Evolutionary conservation across 2,329 filamentous ascomycete genomes (phyloP).

Genomic region (Fusarium falciforme): DNA sequence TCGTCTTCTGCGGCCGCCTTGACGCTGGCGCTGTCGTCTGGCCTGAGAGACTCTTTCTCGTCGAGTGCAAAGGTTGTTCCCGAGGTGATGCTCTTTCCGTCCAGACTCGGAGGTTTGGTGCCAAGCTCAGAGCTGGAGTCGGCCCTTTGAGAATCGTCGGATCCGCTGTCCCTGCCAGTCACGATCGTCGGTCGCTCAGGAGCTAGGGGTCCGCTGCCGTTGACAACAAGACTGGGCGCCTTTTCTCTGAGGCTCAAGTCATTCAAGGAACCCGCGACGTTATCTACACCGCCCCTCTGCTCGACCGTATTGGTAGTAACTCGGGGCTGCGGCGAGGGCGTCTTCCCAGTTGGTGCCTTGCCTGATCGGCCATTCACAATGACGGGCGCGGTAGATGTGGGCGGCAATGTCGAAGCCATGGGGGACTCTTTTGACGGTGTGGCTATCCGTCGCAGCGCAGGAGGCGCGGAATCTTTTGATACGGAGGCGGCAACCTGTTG

Average conservation of each 20-base stretch:
- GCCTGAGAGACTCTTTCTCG: constrained; percentile 93
- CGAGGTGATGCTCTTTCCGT: constrained; percentile 94
- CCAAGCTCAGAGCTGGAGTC: constrained; percentile 73
- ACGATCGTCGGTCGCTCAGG: constrained; percentile 50
- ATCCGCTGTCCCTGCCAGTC: constrained; percentile 58
- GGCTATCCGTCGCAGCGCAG: constrained; percentile 45
- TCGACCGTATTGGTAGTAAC: constrained; percentile 19
- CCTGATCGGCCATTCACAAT: constrained; percentile 44
- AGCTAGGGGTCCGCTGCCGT: constrained; percentile 58
- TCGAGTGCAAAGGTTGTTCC: constrained; percentile 96
- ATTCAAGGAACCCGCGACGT: constrained; percentile 45
- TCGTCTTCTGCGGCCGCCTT: constrained; percentile 90
- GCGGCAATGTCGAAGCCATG: constrained; percentile 31
- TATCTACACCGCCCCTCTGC: constrained; percentile 40
- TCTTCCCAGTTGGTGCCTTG: constrained; percentile 29
- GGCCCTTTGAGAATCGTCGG: constrained; percentile 68
- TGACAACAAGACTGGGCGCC: constrained; percentile 58
- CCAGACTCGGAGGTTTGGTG: constrained; percentile 88
- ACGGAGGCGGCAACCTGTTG: constrained; percentile 62
- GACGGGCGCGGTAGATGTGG: constrained; percentile 33
- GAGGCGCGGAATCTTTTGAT: constrained; percentile 43
- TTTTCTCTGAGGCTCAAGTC: constrained; percentile 46
- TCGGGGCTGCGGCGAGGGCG: constrained; percentile 33
- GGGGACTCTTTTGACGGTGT: constrained; percentile 41
- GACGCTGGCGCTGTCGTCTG: constrained; percentile 95